Conservation (phyloP, 352 stramenopile species). For the Pythium aquatile region DNA sequence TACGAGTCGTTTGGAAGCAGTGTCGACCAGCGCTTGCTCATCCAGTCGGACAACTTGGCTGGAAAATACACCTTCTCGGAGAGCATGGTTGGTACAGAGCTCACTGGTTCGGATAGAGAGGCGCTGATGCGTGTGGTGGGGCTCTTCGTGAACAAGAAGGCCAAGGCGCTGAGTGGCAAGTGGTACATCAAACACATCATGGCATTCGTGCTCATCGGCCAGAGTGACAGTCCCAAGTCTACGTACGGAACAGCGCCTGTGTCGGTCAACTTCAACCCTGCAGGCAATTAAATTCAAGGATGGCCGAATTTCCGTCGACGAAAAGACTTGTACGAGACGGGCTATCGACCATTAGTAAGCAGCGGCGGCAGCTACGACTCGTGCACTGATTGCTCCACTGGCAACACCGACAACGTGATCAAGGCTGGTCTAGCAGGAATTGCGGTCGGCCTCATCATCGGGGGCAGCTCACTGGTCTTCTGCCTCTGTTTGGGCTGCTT, state of each 20-base stretch:
- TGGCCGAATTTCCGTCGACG: neutral
- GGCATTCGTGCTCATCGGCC: neutral
- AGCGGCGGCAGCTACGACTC: neutral
- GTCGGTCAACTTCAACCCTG: neutral
- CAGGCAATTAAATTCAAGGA: neutral
- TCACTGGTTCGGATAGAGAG: neutral
- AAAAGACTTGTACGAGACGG: neutral
- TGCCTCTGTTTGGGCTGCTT: neutral
- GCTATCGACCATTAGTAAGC: neutral
- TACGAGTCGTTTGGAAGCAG: conserved; percentile 11
- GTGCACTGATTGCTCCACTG: neutral
- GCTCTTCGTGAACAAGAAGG: conserved; percentile 10
- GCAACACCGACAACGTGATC: neutral
- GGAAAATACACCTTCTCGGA: neutral
- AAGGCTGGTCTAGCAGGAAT: neutral
- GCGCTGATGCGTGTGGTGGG: conserved; percentile 8
- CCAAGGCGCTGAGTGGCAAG: conserved; percentile 1
- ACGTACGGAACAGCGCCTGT: neutral
- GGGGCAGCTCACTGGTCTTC: neutral
- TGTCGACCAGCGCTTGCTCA: neutral
- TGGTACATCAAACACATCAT: conserved; percentile 4
- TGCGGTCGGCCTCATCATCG: neutral
- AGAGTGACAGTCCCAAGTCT: neutral
- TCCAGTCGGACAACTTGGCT: conserved; percentile 11
- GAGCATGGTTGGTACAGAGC: neutral